Conservation (phyloP, 805 yeast genomes). For the Cyberlindnera bimundalis region DNA sequence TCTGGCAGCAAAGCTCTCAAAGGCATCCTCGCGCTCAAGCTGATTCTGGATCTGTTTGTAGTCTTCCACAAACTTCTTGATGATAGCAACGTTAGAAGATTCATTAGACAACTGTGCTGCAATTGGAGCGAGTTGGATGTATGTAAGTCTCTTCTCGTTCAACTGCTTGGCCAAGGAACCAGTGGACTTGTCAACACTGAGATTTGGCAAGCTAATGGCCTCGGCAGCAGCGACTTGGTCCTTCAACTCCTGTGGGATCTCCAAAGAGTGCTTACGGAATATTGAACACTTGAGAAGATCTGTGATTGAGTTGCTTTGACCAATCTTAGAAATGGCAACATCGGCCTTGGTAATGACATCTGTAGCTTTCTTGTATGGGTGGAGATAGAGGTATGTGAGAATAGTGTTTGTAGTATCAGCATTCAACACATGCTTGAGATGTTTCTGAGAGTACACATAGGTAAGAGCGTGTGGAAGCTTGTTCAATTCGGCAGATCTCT, state of each 20-base stretch:
- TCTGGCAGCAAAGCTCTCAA: constrained; percentile 2
- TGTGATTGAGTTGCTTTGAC: constrained; percentile 13
- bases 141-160: constrained; percentile 19
- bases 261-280: constrained; percentile 11
- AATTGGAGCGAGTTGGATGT: constrained; percentile 25
- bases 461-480: constrained; percentile 24
- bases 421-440: constrained; percentile 10
- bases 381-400: constrained; percentile 22
- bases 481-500: constrained; percentile 22
- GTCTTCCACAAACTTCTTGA: constrained; percentile 8
- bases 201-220: constrained; percentile 10
- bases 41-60: constrained; percentile 12
- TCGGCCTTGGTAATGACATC: constrained; percentile 14
- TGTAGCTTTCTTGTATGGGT: constrained; percentile 18
- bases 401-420: constrained; percentile 21
- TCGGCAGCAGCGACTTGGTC: constrained; percentile 6
- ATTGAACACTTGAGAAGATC: constrained; percentile 20
- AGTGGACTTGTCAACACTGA: constrained; percentile 8
- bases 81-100: constrained; percentile 3
- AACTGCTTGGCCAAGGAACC: constrained; percentile 11
- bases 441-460: constrained; percentile 19
- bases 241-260: constrained; percentile 14
- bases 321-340: constrained; percentile 14
- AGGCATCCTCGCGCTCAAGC: constrained; percentile 10
- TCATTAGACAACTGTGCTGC: constrained; percentile 18